phyloP scores from a whole-genome alignment of 2,329 filamentous ascomycete genomes.

The Fusarium mexicanum region DNA sequence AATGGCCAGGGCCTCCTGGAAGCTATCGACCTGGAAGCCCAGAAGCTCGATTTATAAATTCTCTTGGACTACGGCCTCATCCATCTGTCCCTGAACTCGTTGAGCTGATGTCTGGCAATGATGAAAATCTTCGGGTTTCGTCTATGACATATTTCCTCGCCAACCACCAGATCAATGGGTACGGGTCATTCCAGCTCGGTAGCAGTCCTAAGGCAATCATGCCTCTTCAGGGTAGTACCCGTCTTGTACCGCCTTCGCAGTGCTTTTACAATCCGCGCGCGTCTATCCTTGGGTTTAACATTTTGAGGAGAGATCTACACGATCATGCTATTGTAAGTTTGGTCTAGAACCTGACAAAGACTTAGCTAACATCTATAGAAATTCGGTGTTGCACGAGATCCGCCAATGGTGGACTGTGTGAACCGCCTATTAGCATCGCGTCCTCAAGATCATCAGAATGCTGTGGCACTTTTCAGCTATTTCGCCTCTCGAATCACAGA shows the following conservation, averaged over 20 bases:
- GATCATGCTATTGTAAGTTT: constrained; percentile 72
- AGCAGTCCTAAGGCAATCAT: constrained; percentile 69
- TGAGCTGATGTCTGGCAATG: constrained; percentile 75
- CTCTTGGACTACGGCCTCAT: constrained; percentile 76
- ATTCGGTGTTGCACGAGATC: constrained; percentile 86
- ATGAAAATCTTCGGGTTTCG: constrained; percentile 68
- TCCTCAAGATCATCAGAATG: constrained; percentile 72
- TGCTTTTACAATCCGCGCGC: constrained; percentile 87
- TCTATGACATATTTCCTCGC: constrained; percentile 85
- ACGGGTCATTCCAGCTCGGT: constrained; percentile 70
- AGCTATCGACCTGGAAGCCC: constrained; percentile 70
- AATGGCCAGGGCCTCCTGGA: constrained; percentile 77
- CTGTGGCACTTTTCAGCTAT: constrained; percentile 81
- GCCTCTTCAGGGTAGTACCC: constrained; percentile 75
- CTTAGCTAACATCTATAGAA: constrained; percentile 57
- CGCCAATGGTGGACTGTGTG: constrained; percentile 80
- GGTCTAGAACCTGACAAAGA: not conserved
- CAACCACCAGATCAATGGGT: constrained; percentile 81
- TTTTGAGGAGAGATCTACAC: constrained; percentile 80
- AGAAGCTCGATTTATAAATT: constrained; percentile 79
- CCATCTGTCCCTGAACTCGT: constrained; percentile 81
- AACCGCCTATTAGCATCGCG: constrained; percentile 76
- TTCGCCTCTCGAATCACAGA: constrained; percentile 82
- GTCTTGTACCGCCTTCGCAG: constrained; percentile 75
- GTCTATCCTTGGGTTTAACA: constrained; percentile 80